Base-by-base conservation (phyloP, 352 stramenopile species). In the Phytopythium helicoides region DNA sequence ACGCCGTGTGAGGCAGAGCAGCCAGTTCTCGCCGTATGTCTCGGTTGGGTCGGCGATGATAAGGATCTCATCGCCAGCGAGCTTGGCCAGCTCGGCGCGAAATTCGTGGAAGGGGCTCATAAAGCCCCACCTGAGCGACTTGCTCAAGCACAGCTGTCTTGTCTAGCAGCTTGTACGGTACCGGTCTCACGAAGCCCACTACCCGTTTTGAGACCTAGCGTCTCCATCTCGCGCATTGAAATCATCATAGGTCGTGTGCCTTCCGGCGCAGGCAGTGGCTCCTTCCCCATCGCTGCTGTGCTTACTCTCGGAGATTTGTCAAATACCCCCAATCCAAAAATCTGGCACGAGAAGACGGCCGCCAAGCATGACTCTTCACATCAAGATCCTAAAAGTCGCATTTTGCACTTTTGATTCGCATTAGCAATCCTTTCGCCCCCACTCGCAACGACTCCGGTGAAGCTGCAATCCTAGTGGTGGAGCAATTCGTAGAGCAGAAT, bases 141-240 rank as follows among this genome's bases (percentile, higher is more conserved):
- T 94, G 74, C 41, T 86, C 71, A 33, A 94, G 66, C 50, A 94
- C 82, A 55, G 76, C 60, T 26, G 68, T 60, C 49, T 87, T 84
- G 57, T 64, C 68, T 50, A 94, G 88, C 11, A 87, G 55, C 57
- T 86, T 86, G 60, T 69, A 89, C 26, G 71, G 61, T 10, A 92
- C 74, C 18, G n/a, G 82, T 91, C 58, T 93, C 80, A 11, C 81
- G 81, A 21, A 93, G 48, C 0, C 82, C 82, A 49, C 72, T 87
- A 49, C 82, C 82, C 4, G 76, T 93, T 64, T 93, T 93, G 54
- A 93, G 68, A 3, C 62, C 76, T 35, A 89, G 66, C 45, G 73
- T 84, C 55, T 93, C 82, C 82, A 93, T 93, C 64, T 93, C 81
- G 8, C 81, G 73, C 82, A 91, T 91, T 2, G 80, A 89, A 52